Percentiles rank a stretch among this genome's conserved stretches.
These are phyloP conservation scores for Fomes fomentarius DNA, from an alignment of 1,284 basidiomycete genomes.

Conservation along the genomic window DNA sequence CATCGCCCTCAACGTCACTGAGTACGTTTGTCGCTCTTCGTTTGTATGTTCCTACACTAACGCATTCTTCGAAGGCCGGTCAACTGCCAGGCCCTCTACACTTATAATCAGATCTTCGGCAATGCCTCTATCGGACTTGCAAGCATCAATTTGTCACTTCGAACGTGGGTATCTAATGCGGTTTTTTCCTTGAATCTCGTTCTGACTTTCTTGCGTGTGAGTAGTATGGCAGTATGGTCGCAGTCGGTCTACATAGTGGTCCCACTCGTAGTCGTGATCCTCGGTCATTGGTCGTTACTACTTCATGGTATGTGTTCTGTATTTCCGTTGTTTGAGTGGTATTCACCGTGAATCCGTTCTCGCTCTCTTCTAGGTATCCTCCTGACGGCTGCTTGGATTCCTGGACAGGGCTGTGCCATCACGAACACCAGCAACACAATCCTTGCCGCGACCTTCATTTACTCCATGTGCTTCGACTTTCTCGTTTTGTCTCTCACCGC, in stretches of 20 bases:
- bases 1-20: conserved; percentile 59
- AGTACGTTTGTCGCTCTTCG: conserved; percentile 37
- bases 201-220: conserved; percentile 6
- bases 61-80: conserved; percentile 45
- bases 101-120: conserved; percentile 70
- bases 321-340: conserved; percentile 21
- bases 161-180: conserved; percentile 57
- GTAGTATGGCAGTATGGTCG: conserved; percentile 75
- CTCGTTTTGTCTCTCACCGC: conserved; percentile 28
- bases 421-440: conserved; percentile 56
- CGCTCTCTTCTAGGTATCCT: conserved; percentile 54
- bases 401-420: conserved; percentile 52
- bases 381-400: conserved; percentile 59
- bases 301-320: conserved; percentile 58
- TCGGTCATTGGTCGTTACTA: conserved; percentile 77
- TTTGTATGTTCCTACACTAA: conserved; percentile 5
- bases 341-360: not conserved
- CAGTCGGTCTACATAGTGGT: conserved; percentile 59
- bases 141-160: conserved; percentile 75
- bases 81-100: conserved; percentile 71
- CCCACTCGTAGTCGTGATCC: conserved; percentile 58
- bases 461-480: conserved; percentile 36
- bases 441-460: conserved; percentile 49
- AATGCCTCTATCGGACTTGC: conserved; percentile 76
- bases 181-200: conserved; percentile 3